Evolutionary conservation across 2,329 filamentous ascomycete species (phyloP).

Genomic region (Metarhizium anisopliae): DNA sequence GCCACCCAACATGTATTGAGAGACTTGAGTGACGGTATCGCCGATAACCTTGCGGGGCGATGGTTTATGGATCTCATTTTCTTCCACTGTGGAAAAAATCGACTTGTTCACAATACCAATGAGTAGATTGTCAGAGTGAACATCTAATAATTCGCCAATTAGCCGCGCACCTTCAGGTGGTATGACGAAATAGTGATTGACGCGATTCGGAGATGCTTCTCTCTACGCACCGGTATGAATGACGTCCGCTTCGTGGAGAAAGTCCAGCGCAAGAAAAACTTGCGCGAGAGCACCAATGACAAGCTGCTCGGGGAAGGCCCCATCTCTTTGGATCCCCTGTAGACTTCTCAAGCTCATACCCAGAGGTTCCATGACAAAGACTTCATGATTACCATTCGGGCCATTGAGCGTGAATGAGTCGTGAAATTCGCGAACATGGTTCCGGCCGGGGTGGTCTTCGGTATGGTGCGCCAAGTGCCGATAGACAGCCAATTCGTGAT

Average conservation of each 20-base stretch:
- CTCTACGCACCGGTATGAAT: constrained; percentile 18
- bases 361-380: constrained; percentile 25
- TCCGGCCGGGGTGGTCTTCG: constrained; percentile 17
- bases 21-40: constrained; percentile 21
- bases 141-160: constrained; percentile 16
- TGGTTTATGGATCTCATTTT: constrained; percentile 20
- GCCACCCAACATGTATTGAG: constrained; percentile 22
- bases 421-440: constrained; percentile 22
- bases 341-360: constrained; percentile 28
- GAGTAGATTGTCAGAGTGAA: constrained; percentile 28
- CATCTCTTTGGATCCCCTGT: constrained; percentile 16
- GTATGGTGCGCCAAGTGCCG: constrained; percentile 15
- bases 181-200: not conserved
- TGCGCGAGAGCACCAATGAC: constrained; percentile 16
- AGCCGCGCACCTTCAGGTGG: not conserved
- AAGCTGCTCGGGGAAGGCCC: constrained; percentile 18
- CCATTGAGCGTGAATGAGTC: constrained; percentile 24
- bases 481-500: constrained; percentile 22
- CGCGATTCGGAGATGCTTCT: not conserved
- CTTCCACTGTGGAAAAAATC: constrained; percentile 20
- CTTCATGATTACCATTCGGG: constrained; percentile 23
- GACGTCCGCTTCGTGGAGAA: constrained; percentile 16
- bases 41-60: constrained; percentile 19
- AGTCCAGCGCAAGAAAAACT: constrained; percentile 14
- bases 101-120: constrained; percentile 22